Evolutionary conservation across 2,329 filamentous ascomycete species (phyloP).

Genomic region (Pezicula carpinea): DNA sequence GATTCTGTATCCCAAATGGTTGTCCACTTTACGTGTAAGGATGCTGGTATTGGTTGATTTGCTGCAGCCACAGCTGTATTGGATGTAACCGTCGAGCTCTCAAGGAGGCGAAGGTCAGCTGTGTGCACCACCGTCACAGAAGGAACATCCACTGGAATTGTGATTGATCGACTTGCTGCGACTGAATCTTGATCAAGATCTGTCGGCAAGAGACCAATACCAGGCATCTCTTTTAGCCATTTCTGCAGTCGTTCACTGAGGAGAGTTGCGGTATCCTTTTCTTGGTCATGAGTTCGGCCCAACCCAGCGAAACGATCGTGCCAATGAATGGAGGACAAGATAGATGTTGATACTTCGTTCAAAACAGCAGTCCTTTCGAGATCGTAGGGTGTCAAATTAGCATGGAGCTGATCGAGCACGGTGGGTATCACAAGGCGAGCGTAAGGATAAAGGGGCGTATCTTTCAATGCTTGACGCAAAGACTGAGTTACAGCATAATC

Average conservation of each 20-base stretch:
- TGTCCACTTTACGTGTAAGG: constrained; percentile 58
- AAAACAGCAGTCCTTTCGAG: constrained; percentile 53
- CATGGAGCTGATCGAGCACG: constrained; percentile 40
- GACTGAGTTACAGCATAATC: constrained; percentile 42
- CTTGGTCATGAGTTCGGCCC: constrained; percentile 27
- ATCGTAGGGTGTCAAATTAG: constrained; percentile 42
- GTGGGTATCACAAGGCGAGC: constrained; percentile 40
- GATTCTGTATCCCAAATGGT: constrained; percentile 53
- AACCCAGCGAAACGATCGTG: constrained; percentile 45
- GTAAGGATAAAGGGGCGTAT: constrained; percentile 40
- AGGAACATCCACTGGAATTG: constrained; percentile 87
- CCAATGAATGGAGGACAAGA: constrained; percentile 44
- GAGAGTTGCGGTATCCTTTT: constrained; percentile 21
- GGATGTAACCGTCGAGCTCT: constrained; percentile 29
- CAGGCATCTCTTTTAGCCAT: constrained; percentile 21
- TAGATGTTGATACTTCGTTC: constrained; percentile 44
- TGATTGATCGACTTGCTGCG: constrained; percentile 57
- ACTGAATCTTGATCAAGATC: constrained; percentile 19
- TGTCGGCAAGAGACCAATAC: constrained; percentile 19
- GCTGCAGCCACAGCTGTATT: constrained; percentile 42
- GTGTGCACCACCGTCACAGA: constrained; percentile 79
- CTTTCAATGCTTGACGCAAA: constrained; percentile 35
- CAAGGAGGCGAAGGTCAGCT: constrained; percentile 57
- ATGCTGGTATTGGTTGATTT: constrained; percentile 62
- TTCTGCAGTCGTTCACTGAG: constrained; percentile 19